Base-by-base conservation (phyloP, 2,329 filamentous ascomycete genomes). In the Raffaelea arxii region DNA sequence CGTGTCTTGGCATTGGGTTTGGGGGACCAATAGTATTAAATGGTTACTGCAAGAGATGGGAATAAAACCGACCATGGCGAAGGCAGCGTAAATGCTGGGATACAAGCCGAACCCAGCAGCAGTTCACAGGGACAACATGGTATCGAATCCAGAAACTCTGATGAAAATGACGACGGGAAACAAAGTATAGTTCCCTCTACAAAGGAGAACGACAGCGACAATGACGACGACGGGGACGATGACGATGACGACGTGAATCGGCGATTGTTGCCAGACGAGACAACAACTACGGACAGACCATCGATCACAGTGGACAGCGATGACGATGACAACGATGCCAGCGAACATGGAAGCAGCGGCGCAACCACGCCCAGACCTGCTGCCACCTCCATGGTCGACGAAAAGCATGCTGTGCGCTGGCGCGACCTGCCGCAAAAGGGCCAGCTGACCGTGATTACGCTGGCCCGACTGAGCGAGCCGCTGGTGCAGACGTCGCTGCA, bases 391-490 rank as follows among this genome's bases (percentile, higher is more conserved):
- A 18, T n/a, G 6, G 6, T 10, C 4, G 16, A 38, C 35, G 44
- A 35, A 4, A 38, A 23, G 21, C 40, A 44, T 18, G 38, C 45
- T 1, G 75, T 84, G 21, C 75, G 80, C 49, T 92, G 86, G 86
- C 67, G 67, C 36, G 80, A 84, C 12, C 68, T 94, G 1, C 89
- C 89, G 0, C 74, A 77, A 48, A 94, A 89, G 62, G 72, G 78
- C 40, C 88, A 94, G 63, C 73, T 94, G 19, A 66, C 82, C 25
- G 81, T 94, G 48, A 72, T 94, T 43, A 88, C 84, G 0, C 66
- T 94, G 39, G 83, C 87, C 9, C 79, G 89, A 24, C 68, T 94
- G 21, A 87, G 84, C 11, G 89, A 94, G 59, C 88, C 88, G 4
- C 68, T 94, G 30, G 84, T 86, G 0, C 85, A 92, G 58, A 89